phyloP scores from a whole-genome alignment of 345 rosid species.

The Eucalyptus leucophloia region DNA sequence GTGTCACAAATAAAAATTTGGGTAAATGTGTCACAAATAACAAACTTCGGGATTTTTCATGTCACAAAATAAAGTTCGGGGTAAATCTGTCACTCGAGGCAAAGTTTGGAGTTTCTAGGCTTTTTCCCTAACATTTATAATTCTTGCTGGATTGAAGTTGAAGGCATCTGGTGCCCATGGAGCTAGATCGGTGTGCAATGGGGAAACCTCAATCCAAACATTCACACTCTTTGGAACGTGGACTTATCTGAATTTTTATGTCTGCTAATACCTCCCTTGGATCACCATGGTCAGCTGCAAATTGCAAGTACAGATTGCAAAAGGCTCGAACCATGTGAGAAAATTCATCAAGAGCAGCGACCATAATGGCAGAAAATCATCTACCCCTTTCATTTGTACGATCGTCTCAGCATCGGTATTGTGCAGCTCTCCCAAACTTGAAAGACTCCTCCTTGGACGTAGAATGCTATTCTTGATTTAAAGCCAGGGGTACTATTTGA shows the following conservation, averaged over 20 bases:
- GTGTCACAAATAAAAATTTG: no score
- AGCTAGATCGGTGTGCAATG: neutral
- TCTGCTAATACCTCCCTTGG: neutral
- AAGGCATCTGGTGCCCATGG: neutral
- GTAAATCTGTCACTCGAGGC: no score
- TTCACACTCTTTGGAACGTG: neutral
- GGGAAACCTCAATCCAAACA: neutral
- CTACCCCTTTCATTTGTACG: neutral
- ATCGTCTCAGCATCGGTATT: neutral
- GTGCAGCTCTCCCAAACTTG: neutral
- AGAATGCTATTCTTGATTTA: neutral
- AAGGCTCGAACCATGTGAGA: neutral
- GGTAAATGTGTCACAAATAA: no score
- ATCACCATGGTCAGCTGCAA: neutral
- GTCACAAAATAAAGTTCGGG: no score
- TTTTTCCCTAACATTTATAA: neutral
- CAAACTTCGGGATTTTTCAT: no score
- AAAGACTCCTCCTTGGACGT: neutral
- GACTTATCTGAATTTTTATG: neutral
- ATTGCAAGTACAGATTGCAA: neutral
- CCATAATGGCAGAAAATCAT: accelerated
- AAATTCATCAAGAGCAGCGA: neutral
- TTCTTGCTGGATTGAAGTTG: neutral
- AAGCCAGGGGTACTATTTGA: neutral
- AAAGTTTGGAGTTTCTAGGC: no score